phyloP scores from a whole-genome alignment of 164 flowering plant genomes.

The Magnolia kwangsiensis region DNA sequence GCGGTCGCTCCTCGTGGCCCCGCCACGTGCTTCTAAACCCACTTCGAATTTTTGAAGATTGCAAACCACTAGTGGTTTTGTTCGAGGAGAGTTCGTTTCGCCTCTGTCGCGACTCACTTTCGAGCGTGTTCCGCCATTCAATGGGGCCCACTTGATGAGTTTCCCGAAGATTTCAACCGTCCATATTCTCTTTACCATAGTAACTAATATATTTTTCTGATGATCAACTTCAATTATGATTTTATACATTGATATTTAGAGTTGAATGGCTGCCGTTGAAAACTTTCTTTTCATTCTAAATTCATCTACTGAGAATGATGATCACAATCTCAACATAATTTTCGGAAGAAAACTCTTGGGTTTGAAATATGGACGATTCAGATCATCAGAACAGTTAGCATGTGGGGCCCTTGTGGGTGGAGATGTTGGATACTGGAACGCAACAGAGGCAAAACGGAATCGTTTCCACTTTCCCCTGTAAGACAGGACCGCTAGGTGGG shows the following conservation, averaged over 20 bases:
- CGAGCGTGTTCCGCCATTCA: not conserved
- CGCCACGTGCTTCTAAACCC: not conserved
- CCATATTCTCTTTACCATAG: not conserved
- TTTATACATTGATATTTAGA: too few relatives aligned
- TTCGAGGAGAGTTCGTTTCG: not conserved
- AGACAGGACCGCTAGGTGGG: not conserved
- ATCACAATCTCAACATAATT: too few relatives aligned
- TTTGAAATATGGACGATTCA: not conserved
- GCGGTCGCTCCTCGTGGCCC: not conserved
- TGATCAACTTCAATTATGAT: not conserved
- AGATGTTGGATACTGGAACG: not conserved
- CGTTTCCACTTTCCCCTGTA: not conserved
- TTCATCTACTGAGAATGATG: too few relatives aligned
- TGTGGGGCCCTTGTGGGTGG: not conserved
- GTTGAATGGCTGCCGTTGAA: too few relatives aligned
- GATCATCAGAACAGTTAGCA: not conserved
- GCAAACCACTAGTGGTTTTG: not conserved
- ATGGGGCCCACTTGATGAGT: not conserved
- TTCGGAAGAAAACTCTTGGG: too few relatives aligned
- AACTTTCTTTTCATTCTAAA: too few relatives aligned
- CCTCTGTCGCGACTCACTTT: not conserved
- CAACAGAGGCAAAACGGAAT: not conserved
- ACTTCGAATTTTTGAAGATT: not conserved
- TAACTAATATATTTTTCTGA: not conserved
- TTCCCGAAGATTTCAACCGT: not conserved